phyloP scores from a whole-genome alignment of 352 stramenopile genomes.

The Phytophthora boehmeriae region DNA sequence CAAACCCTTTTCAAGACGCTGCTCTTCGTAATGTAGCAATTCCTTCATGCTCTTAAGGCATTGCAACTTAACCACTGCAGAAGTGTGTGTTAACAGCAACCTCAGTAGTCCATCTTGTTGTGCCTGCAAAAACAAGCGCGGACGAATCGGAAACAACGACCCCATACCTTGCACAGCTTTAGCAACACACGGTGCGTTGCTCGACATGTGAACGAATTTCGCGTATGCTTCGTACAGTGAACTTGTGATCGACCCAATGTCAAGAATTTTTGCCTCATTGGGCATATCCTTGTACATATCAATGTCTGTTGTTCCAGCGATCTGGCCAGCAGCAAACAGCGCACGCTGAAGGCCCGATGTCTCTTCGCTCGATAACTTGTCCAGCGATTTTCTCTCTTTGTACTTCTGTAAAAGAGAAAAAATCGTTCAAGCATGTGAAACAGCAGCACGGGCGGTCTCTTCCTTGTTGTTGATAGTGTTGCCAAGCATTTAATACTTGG shows the following conservation, averaged over 20 bases:
- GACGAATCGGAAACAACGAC: slow-evolving; percentile 73
- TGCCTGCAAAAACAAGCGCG: slow-evolving; percentile 68
- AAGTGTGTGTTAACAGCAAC: slow-evolving; percentile 43
- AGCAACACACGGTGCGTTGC: slow-evolving; percentile 52
- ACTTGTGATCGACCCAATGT: slow-evolving; percentile 58
- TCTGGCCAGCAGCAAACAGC: slow-evolving; percentile 72
- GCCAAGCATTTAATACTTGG: slow-evolving; percentile 79
- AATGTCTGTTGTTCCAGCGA: slow-evolving; percentile 72
- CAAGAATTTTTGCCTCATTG: slow-evolving; percentile 37
- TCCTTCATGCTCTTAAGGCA: slow-evolving; percentile 79
- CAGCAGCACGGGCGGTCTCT: slow-evolving; percentile 50
- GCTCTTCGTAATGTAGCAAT: slow-evolving; percentile 71
- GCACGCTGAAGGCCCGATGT: slow-evolving; percentile 72
- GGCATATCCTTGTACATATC: slow-evolving; percentile 43
- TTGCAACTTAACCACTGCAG: slow-evolving; percentile 65
- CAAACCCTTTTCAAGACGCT: slow-evolving; percentile 61
- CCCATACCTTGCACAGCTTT: slow-evolving; percentile 87
- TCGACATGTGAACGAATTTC: slow-evolving; percentile 47
- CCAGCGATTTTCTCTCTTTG: slow-evolving; percentile 36
- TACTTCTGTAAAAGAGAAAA: slow-evolving; percentile 65
- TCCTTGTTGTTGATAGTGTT: slow-evolving; percentile 50
- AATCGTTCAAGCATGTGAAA: slow-evolving; percentile 74
- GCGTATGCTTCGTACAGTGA: slow-evolving; percentile 68
- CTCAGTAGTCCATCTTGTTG: slow-evolving; percentile 75
- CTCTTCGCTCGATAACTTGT: slow-evolving; percentile 38